These are phyloP conservation scores for Fraxinus angustifolia DNA, from an alignment of 305 asterid genomes.

Conservation along the genomic window DNA sequence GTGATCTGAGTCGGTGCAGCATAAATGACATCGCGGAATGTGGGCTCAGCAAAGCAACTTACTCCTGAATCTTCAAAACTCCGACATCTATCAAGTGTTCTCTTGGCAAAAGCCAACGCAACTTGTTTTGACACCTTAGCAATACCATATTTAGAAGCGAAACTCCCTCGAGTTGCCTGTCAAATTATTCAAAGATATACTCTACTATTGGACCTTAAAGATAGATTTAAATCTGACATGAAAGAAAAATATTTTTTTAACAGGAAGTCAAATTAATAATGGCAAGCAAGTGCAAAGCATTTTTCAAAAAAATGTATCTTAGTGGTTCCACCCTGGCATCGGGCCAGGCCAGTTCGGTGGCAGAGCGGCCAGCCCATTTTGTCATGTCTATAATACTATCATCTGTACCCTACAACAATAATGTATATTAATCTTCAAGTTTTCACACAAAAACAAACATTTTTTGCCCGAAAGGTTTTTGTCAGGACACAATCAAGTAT, in stretches of 20 bases:
- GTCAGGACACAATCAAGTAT: background rate
- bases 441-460: background rate
- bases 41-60: slow-evolving; percentile 77
- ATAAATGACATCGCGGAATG: slow-evolving; percentile 61
- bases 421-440: background rate
- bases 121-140: slow-evolving; percentile 72
- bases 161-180: slow-evolving; percentile 89
- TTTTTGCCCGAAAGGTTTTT: background rate
- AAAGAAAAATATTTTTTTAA: background rate
- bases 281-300: background rate
- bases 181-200: slow-evolving; percentile 29
- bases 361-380: background rate
- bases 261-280: background rate
- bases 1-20: slow-evolving; percentile 69
- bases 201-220: slow-evolving; percentile 15
- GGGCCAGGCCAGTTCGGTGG: background rate
- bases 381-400: background rate
- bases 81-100: slow-evolving; percentile 72
- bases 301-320: background rate
- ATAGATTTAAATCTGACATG: slow-evolving; percentile 9
- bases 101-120: slow-evolving; percentile 74
- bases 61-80: slow-evolving; percentile 67
- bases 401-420: background rate
- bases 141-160: slow-evolving; percentile 73
- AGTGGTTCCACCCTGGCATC: background rate